Conservation (phyloP, 106 monocot genomes). For the Acanthochlamys bracteata region DNA sequence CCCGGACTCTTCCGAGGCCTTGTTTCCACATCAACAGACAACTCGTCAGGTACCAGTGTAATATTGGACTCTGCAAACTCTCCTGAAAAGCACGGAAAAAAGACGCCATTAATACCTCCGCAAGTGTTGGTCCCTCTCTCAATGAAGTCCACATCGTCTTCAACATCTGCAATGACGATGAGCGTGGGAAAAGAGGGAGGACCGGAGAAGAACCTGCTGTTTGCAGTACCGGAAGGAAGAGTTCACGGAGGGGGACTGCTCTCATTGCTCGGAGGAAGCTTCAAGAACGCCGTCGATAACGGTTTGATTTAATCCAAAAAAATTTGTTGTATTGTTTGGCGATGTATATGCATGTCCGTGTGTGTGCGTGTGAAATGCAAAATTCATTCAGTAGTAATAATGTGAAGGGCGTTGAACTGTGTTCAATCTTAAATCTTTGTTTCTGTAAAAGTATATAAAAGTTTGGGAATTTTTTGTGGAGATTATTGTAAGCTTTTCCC, state of each 20-base stretch:
- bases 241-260: slow-evolving; percentile 87
- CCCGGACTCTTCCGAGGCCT: slow-evolving; percentile 46
- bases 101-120: slow-evolving; percentile 40
- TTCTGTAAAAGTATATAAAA: no score
- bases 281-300: slow-evolving; percentile 29
- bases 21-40: slow-evolving; percentile 42
- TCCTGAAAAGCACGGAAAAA: slow-evolving; percentile 13
- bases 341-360: no score
- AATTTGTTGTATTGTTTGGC: no score
- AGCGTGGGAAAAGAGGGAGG: slow-evolving; percentile 10
- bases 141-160: slow-evolving; percentile 37
- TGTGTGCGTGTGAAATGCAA: no score
- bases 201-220: slow-evolving; percentile 11
- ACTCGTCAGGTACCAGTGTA: slow-evolving; percentile 44
- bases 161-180: background rate
- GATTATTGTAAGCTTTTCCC: no score
- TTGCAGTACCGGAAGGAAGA: slow-evolving; percentile 70
- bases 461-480: no score
- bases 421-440: no score
- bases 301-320: slow-evolving; percentile 2
- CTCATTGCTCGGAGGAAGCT: slow-evolving; percentile 72
- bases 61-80: slow-evolving; percentile 49
- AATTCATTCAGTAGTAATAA: no score
- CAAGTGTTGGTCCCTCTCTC: slow-evolving; percentile 57
- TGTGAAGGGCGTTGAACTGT: no score